These are phyloP conservation scores for Plasmodium berghei DNA, from an alignment of 169 alveolate species.

Conservation along the genomic window DNA sequence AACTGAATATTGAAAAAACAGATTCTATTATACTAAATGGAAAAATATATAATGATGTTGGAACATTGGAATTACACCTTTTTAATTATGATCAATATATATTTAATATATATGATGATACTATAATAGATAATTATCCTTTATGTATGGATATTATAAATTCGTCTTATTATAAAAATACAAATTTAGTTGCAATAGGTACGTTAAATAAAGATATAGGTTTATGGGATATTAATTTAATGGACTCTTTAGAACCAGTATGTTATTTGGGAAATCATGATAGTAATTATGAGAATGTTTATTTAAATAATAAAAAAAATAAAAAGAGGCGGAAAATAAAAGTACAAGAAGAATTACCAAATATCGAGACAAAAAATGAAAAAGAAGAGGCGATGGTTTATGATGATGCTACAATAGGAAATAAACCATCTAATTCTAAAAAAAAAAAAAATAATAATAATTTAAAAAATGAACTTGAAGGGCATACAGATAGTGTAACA, in stretches of 20 bases:
- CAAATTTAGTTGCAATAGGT: conserved; percentile 47
- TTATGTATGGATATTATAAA: conserved; percentile 31
- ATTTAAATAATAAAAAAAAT: not conserved
- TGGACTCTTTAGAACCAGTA: conserved; percentile 38
- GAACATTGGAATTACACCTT: conserved; percentile 50
- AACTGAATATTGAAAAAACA: conserved; percentile 16
- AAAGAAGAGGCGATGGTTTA: not conserved
- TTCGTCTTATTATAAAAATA: conserved; percentile 10
- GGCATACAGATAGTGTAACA: conserved; percentile 56
- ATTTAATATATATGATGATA: conserved; percentile 65
- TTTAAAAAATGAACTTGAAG: conserved; percentile 5
- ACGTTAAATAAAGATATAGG: conserved; percentile 32
- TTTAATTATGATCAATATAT: conserved; percentile 51
- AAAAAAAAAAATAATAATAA: not conserved
- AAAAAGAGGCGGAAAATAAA: not conserved
- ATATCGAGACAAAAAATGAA: not conserved
- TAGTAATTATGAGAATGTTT: not conserved
- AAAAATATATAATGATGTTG: conserved; percentile 52
- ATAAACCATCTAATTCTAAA: not conserved
- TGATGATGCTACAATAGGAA: not conserved
- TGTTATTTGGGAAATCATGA: conserved; percentile 27
- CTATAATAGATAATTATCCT: conserved; percentile 46
- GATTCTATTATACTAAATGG: conserved; percentile 49
- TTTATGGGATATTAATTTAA: conserved; percentile 40
- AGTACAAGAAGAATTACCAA: too few relatives aligned